phyloP scores from a whole-genome alignment of 305 asterid species.

The Rubia peregrina region DNA sequence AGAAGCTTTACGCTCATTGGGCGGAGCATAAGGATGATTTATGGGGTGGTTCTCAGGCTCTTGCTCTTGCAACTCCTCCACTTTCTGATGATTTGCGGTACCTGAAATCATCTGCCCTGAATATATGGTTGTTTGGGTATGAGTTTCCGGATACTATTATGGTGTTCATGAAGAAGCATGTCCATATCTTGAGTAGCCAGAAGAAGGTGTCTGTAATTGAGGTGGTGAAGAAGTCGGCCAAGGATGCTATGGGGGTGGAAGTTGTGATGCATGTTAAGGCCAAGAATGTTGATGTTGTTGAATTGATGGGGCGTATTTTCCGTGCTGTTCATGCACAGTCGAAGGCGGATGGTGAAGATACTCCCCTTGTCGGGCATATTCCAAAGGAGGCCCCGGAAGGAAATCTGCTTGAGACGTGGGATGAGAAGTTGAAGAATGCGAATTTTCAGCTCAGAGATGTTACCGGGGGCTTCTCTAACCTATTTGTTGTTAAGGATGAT shows the following conservation, averaged over 20 bases:
- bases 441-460: slow-evolving; percentile 43
- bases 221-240: slow-evolving; percentile 42
- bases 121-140: slow-evolving; percentile 72
- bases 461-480: slow-evolving; percentile 49
- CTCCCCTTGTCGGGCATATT: slow-evolving; percentile 41
- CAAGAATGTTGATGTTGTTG: slow-evolving; percentile 47
- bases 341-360: slow-evolving; percentile 26
- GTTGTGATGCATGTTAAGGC: slow-evolving; percentile 48
- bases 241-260: slow-evolving; percentile 37
- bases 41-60: slow-evolving; percentile 54
- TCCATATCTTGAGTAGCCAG: slow-evolving; percentile 62
- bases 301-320: slow-evolving; percentile 41
- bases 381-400: slow-evolving; percentile 64
- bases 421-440: slow-evolving; percentile 39
- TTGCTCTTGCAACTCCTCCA: slow-evolving; percentile 62
- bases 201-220: slow-evolving; percentile 61
- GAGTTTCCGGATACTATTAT: slow-evolving; percentile 78
- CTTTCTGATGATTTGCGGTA: slow-evolving; percentile 59
- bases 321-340: slow-evolving; percentile 28
- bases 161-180: slow-evolving; percentile 48
- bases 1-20: slow-evolving; percentile 53
- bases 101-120: slow-evolving; percentile 59
- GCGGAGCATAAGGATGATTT: slow-evolving; percentile 30
- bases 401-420: slow-evolving; percentile 50
- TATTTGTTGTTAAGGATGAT: slow-evolving; percentile 55